phyloP scores from a whole-genome alignment of 2,329 filamentous ascomycete species.

The Colletotrichum spinosum region DNA sequence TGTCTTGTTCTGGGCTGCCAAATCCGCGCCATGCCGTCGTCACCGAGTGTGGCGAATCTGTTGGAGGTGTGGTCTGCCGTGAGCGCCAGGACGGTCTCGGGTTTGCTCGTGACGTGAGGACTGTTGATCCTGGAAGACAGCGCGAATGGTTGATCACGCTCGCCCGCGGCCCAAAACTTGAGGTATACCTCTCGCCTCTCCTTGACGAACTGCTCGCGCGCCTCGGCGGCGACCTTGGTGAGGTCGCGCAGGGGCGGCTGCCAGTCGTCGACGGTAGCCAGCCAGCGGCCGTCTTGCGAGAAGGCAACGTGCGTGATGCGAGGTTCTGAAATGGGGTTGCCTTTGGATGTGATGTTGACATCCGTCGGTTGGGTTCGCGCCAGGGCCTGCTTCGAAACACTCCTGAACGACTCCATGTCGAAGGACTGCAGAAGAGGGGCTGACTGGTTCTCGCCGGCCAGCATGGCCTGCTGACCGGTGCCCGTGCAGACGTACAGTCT shows the following conservation, averaged over 20 bases:
- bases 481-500: slow-evolving; percentile 77
- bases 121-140: slow-evolving; percentile 86
- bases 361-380: slow-evolving; percentile 89
- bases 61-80: slow-evolving; percentile 75
- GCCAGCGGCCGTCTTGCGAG: slow-evolving; percentile 85
- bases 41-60: slow-evolving; percentile 87
- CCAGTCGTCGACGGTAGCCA: slow-evolving; percentile 95
- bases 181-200: slow-evolving; percentile 80
- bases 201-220: slow-evolving; percentile 58
- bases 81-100: slow-evolving; percentile 76
- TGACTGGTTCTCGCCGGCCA: slow-evolving; percentile 62
- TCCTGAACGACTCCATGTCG: slow-evolving; percentile 82
- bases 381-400: slow-evolving; percentile 87
- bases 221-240: slow-evolving; percentile 53
- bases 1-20: slow-evolving; percentile 83
- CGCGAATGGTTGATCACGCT: slow-evolving; percentile 70
- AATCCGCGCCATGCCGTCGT: slow-evolving; percentile 80
- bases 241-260: slow-evolving; percentile 77
- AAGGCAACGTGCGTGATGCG: slow-evolving; percentile 80
- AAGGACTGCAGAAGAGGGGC: slow-evolving; percentile 82
- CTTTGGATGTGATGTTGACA: slow-evolving; percentile 78
- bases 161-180: slow-evolving; percentile 87
- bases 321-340: slow-evolving; percentile 80
- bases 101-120: slow-evolving; percentile 74
- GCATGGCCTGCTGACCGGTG: slow-evolving; percentile 66